Percentiles rank a stretch among this genome's conserved stretches.
Evolutionary conservation across 148 eudicot genomes (phyloP).

Genomic region (Suaeda aralocaspica): DNA sequence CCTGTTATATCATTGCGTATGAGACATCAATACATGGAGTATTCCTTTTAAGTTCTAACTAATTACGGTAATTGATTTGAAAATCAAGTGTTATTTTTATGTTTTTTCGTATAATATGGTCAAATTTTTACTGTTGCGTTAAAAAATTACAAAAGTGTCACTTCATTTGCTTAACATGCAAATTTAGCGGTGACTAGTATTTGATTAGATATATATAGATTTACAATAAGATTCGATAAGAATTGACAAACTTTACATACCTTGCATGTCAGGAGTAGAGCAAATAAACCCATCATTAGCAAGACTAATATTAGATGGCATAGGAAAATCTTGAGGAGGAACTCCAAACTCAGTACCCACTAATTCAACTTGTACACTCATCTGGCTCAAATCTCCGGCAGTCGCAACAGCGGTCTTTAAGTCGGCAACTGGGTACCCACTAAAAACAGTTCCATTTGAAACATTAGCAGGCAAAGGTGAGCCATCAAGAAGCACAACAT

Average conservation of each 20-base stretch:
- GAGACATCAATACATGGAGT: too few relatives aligned
- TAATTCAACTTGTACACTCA: slow-evolving; percentile 43
- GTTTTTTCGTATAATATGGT: too few relatives aligned
- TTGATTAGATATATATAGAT: too few relatives aligned
- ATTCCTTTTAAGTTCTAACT: too few relatives aligned
- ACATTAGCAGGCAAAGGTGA: slow-evolving; percentile 39
- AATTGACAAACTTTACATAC: slow-evolving; percentile 3
- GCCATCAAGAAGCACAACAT: slow-evolving; percentile 53
- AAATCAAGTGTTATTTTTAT: too few relatives aligned
- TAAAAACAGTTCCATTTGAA: slow-evolving; percentile 54
- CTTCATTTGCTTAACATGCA: too few relatives aligned
- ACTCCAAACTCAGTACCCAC: slow-evolving; percentile 71
- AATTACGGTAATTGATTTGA: too few relatives aligned
- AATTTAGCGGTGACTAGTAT: too few relatives aligned
- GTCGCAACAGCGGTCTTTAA: slow-evolving; percentile 51
- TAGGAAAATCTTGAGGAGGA: slow-evolving; percentile 24
- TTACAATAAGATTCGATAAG: not conserved
- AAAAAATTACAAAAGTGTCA: too few relatives aligned
- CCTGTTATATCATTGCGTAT: too few relatives aligned
- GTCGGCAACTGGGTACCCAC: slow-evolving; percentile 33
- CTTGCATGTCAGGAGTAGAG: slow-evolving; percentile 6
- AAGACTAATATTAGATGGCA: slow-evolving; percentile 21
- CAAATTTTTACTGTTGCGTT: too few relatives aligned
- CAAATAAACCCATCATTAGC: slow-evolving; percentile 24
- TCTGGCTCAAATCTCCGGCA: slow-evolving; percentile 49